Conservation (phyloP, 257 asterid species). For the Solanum ahanhuiri region DNA sequence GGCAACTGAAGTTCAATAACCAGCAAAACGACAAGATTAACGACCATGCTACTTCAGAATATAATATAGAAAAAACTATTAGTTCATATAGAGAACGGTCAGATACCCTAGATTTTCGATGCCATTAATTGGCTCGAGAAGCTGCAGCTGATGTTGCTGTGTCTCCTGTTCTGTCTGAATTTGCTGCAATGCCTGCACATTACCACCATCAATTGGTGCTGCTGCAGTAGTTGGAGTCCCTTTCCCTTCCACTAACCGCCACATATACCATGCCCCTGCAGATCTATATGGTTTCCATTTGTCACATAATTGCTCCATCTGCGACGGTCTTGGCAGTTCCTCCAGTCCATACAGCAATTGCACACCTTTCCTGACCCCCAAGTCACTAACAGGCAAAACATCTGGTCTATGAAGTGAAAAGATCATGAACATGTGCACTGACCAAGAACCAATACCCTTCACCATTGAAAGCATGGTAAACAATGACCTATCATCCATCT, state of each 20-base stretch:
- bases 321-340: constrained; percentile 82
- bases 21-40: neutral
- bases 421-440: constrained; percentile 96
- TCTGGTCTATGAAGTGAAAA: constrained; percentile 88
- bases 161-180: constrained; percentile 47
- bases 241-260: constrained; percentile 77
- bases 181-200: constrained; percentile 67
- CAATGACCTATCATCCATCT: constrained; percentile 86
- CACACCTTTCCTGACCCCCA: constrained; percentile 96
- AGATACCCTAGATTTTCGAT: constrained; percentile 65
- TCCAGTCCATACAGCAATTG: constrained; percentile 70
- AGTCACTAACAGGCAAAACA: constrained; percentile 87
- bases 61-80: neutral
- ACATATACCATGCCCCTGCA: constrained; percentile 96
- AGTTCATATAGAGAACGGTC: neutral
- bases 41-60: neutral
- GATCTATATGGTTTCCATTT: constrained; percentile 95
- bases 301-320: constrained; percentile 85
- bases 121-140: constrained; percentile 72
- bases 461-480: constrained; percentile 96
- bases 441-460: constrained; percentile 96
- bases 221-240: constrained; percentile 37
- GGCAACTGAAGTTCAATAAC: neutral
- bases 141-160: constrained; percentile 59
- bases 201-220: constrained; percentile 32